phyloP scores from a whole-genome alignment of 345 rosid genomes.

The Cardamine occulta region DNA sequence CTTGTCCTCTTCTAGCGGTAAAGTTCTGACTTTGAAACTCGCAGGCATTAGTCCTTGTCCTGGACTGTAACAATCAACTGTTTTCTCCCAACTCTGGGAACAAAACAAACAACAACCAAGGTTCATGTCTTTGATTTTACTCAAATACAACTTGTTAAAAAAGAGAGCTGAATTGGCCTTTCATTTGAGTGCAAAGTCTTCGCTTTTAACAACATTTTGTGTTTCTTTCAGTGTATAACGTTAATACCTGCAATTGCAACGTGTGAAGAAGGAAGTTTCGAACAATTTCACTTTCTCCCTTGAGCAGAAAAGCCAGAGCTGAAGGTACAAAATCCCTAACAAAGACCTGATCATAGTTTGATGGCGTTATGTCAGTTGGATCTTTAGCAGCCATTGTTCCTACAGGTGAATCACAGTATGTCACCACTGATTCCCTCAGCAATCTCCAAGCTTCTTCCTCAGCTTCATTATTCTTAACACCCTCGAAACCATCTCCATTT shows the following conservation, averaged over 20 bases:
- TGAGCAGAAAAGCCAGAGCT: constrained; percentile 83
- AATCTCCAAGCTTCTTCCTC: constrained; percentile 95
- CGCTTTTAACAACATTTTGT: not conserved
- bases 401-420: constrained; percentile 75
- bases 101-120: constrained; percentile 17
- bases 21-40: constrained; percentile 83
- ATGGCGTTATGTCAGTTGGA: constrained; percentile 65
- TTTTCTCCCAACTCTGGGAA: constrained; percentile 88
- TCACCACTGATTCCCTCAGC: constrained; percentile 69
- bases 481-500: constrained; percentile 39
- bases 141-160: not conserved
- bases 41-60: constrained; percentile 97
- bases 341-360: constrained; percentile 97
- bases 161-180: not conserved
- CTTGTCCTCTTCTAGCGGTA: constrained; percentile 73
- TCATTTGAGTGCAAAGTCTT: not conserved
- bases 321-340: constrained; percentile 94
- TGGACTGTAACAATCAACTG: constrained; percentile 90
- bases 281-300: constrained; percentile 88
- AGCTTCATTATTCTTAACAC: constrained; percentile 34
- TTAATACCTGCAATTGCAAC: constrained; percentile 86
- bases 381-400: constrained; percentile 97
- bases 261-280: constrained; percentile 94
- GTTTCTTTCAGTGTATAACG: constrained; percentile 3
- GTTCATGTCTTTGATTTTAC: not conserved